A percentile compares a stretch with the other conserved stretches of the same genome.
phyloP scores from a whole-genome alignment of 305 asterid genomes.

The Fraxinus nigra region DNA sequence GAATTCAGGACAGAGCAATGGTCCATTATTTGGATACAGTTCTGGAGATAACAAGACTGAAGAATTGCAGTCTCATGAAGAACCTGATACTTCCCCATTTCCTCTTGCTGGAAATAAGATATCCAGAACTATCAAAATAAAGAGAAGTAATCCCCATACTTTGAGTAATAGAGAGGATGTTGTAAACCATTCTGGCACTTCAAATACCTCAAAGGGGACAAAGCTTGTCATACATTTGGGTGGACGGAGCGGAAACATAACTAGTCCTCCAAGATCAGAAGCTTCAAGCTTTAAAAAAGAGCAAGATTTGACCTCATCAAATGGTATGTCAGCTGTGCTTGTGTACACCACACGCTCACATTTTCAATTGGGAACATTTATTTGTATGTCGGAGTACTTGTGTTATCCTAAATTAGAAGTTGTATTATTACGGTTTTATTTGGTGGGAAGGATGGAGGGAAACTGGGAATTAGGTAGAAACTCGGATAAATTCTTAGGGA shows the following conservation, averaged over 20 bases:
- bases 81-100: constrained; percentile 49
- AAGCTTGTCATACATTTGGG: constrained; percentile 95
- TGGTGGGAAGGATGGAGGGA: not conserved
- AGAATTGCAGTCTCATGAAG: constrained; percentile 42
- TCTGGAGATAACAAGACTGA: constrained; percentile 37
- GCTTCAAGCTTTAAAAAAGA: constrained; percentile 56
- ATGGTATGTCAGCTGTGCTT: constrained; percentile 42
- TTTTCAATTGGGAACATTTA: constrained; percentile 11
- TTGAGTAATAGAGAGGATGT: constrained; percentile 43
- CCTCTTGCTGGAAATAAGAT: constrained; percentile 49
- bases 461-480: not conserved
- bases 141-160: constrained; percentile 49
- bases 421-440: not conserved
- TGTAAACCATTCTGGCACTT: constrained; percentile 40
- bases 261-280: constrained; percentile 61
- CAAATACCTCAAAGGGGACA: constrained; percentile 59
- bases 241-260: constrained; percentile 49
- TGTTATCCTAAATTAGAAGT: constrained; percentile 1
- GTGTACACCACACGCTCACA: not conserved
- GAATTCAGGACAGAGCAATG: constrained; percentile 38
- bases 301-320: constrained; percentile 49
- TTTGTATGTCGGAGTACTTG: not conserved
- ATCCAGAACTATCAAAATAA: constrained; percentile 64
- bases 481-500: not conserved
- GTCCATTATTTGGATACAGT: constrained; percentile 36